A percentile compares a stretch with the other conserved stretches of the same genome.
phyloP scores from a whole-genome alignment of 1,284 basidiomycete genomes.

The Golubevia pallescens region DNA sequence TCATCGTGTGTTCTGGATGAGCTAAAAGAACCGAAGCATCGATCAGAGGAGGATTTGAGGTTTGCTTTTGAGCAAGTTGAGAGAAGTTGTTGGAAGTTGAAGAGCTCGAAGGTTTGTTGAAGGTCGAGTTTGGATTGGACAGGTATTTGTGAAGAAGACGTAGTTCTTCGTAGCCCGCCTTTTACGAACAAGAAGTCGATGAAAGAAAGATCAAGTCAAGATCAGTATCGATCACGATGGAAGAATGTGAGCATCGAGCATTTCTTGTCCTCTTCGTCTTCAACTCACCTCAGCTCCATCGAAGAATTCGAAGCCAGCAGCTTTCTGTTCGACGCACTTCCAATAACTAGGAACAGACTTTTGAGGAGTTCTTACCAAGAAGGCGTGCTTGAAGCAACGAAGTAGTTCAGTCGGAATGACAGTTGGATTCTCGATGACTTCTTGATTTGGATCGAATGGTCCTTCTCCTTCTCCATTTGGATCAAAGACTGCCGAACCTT shows the following conservation, averaged over 20 bases:
- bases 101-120: constrained; percentile 29
- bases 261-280: neutral
- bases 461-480: constrained; percentile 3
- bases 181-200: neutral
- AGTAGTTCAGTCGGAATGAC: constrained; percentile 45
- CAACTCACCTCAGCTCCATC: constrained; percentile 52
- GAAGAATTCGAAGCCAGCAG: constrained; percentile 55
- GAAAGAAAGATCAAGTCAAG: too few relatives aligned
- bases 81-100: neutral
- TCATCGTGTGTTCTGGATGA: constrained; percentile 38
- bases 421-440: constrained; percentile 44
- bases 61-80: constrained; percentile 30
- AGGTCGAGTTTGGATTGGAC: constrained; percentile 41
- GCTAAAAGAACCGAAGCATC: constrained; percentile 42
- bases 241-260: too few relatives aligned
- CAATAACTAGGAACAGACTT: constrained; percentile 54
- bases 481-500: constrained; percentile 43
- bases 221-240: too few relatives aligned
- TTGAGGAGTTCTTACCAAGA: constrained; percentile 56
- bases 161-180: neutral
- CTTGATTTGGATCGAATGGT: neutral
- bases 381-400: constrained; percentile 53
- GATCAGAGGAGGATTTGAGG: constrained; percentile 43
- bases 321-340: constrained; percentile 53
- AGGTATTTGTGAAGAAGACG: constrained; percentile 50